Conservation (phyloP, 805 yeast genomes). For the Saccharomyces cerevisiae region DNA sequence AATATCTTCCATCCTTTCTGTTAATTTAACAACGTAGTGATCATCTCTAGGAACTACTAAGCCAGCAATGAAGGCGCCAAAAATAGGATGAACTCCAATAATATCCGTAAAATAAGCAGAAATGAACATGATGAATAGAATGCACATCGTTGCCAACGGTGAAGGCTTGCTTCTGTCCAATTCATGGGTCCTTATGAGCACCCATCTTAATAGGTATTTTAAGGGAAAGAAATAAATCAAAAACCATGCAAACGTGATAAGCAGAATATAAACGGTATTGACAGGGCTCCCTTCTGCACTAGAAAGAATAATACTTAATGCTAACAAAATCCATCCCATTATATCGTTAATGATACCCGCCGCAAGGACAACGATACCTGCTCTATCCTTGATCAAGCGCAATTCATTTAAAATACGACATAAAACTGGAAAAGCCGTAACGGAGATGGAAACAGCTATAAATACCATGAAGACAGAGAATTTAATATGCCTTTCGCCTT, state of each 20-base stretch:
- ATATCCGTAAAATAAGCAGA: conserved; percentile 77
- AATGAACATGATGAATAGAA: conserved; percentile 47
- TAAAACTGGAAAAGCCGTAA: conserved; percentile 79
- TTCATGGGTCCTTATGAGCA: conserved; percentile 45
- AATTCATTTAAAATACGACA: conserved; percentile 72
- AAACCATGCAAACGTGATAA: conserved; percentile 65
- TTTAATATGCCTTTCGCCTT: conserved; percentile 32
- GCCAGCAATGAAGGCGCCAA: conserved; percentile 78
- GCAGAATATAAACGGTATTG: conserved; percentile 58
- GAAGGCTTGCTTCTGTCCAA: conserved; percentile 55
- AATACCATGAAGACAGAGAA: conserved; percentile 74
- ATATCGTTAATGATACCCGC: conserved; percentile 79
- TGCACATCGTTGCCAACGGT: conserved; percentile 47
- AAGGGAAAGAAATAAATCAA: conserved; percentile 51
- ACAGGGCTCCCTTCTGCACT: conserved; percentile 57
- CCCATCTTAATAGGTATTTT: conserved; percentile 39
- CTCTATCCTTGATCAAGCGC: conserved; percentile 60
- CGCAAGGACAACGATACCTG: conserved; percentile 65
- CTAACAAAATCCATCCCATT: conserved; percentile 73
- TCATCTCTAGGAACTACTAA: conserved; percentile 68
- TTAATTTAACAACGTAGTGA: conserved; percentile 59
- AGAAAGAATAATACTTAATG: conserved; percentile 67
- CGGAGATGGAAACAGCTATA: conserved; percentile 74
- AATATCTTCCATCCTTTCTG: conserved; percentile 70
- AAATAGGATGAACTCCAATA: conserved; percentile 79